phyloP scores from a whole-genome alignment of 495 filamentous ascomycete species.

The Tuber aestivum region DNA sequence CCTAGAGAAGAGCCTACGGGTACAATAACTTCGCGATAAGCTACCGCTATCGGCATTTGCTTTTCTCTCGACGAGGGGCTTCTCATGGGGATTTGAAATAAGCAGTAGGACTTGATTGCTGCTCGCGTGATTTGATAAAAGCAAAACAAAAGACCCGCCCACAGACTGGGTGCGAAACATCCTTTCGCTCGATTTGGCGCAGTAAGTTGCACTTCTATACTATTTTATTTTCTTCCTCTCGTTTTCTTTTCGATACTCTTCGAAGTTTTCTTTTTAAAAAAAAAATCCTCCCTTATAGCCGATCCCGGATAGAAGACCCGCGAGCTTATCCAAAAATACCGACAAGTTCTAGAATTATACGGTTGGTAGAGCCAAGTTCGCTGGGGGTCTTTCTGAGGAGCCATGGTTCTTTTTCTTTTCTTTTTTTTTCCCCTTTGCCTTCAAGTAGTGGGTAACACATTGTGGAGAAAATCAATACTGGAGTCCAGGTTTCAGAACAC shows the following conservation, averaged over 20 bases:
- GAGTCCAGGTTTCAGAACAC: not conserved
- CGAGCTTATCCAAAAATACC: not conserved
- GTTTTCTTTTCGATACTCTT: not conserved
- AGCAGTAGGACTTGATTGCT: not conserved
- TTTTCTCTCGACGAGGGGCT: not conserved
- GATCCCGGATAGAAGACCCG: not conserved
- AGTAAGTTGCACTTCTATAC: not conserved
- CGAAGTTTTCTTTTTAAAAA: not conserved
- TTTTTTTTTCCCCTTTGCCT: not conserved
- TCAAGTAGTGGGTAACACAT: not conserved
- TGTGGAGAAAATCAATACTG: not conserved
- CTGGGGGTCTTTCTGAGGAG: not conserved
- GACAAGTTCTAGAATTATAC: not conserved
- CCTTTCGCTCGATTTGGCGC: not conserved
- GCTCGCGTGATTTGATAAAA: not conserved
- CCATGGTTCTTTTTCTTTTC: not conserved
- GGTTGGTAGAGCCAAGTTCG: not conserved
- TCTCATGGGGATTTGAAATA: not conserved
- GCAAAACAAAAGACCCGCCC: not conserved
- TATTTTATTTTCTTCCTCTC: not conserved
- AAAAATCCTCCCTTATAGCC: not conserved
- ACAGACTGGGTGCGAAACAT: not conserved
- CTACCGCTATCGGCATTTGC: not conserved
- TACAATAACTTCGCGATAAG: not conserved
- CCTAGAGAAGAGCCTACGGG: not conserved